Percentiles rank a stretch among this genome's conserved stretches.
These are phyloP conservation scores for Rhinocladiella similis DNA, from an alignment of 2,329 filamentous ascomycete species.

Conservation along the genomic window DNA sequence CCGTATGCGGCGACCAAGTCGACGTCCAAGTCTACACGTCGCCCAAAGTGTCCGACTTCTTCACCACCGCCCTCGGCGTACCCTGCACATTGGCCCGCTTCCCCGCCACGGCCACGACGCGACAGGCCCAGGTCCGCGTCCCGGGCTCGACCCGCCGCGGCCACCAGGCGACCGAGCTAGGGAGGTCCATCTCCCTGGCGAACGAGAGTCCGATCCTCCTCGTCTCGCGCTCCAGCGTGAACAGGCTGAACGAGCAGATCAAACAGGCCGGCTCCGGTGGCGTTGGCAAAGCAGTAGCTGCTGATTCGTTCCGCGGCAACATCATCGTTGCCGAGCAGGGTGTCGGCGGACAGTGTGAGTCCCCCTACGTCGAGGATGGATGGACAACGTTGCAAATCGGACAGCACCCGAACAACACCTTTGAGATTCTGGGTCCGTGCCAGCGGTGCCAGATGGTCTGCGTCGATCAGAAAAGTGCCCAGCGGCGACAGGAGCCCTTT, in stretches of 20 bases:
- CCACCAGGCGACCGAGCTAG: constrained; percentile 46
- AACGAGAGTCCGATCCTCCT: constrained; percentile 94
- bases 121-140: constrained; percentile 39
- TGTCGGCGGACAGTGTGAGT: constrained; percentile 44
- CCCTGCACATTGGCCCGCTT: constrained; percentile 84
- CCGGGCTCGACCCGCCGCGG: constrained; percentile 54
- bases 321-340: constrained; percentile 65
- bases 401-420: constrained; percentile 11
- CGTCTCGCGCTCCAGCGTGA: constrained; percentile 77
- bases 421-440: constrained; percentile 75
- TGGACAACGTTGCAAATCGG: constrained; percentile 73
- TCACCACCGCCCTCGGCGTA: constrained; percentile 71
- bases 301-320: constrained; percentile 84
- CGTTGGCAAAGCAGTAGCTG: constrained; percentile 57
- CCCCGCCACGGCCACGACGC: constrained; percentile 53
- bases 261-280: constrained; percentile 42
- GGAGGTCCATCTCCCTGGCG: constrained; percentile 70
- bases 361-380: constrained; percentile 75
- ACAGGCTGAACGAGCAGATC: constrained; percentile 74
- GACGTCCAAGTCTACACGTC: constrained; percentile 69
- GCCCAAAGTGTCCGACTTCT: constrained; percentile 69
- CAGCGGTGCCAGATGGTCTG: constrained; percentile 95
- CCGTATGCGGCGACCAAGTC: constrained; percentile 81
- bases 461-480: constrained; percentile 79
- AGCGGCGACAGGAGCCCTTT: constrained; percentile 81